Percentiles rank a stretch among this genome's conserved stretches.
phyloP scores from a whole-genome alignment of 164 flowering plant species.

The Hamamelis virginiana region DNA sequence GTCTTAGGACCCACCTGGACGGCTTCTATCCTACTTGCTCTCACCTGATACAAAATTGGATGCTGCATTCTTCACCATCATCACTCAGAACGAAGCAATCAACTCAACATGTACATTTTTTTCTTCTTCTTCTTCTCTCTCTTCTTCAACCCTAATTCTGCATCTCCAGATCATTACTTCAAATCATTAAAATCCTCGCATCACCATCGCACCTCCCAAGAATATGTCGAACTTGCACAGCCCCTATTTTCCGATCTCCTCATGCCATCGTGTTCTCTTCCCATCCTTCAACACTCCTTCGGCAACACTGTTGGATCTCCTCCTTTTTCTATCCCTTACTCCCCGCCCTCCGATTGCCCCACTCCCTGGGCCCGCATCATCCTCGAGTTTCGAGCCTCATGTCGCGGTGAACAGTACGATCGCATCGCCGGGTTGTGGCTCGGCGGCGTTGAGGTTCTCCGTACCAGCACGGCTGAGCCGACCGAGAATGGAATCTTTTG shows the following conservation, averaged over 20 bases:
- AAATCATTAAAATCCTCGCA: conserved; percentile 12
- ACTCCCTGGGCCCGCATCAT: conserved; percentile 55
- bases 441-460: conserved; percentile 79
- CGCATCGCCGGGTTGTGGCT: conserved; percentile 85
- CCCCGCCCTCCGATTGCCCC: conserved; percentile 60
- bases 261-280: conserved; percentile 48
- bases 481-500: conserved; percentile 61
- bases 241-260: conserved; percentile 49
- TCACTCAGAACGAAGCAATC: no score
- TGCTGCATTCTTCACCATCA: no score
- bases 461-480: conserved; percentile 92
- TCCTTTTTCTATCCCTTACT: conserved; percentile 50
- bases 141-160: conserved; percentile 2
- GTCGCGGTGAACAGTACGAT: conserved; percentile 71
- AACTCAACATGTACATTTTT: neutral
- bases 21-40: no score
- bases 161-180: conserved; percentile 29
- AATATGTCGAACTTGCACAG: conserved; percentile 43
- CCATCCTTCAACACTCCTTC: conserved; percentile 55
- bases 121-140: neutral
- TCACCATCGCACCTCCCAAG: conserved; percentile 11
- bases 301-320: conserved; percentile 58
- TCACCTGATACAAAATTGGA: no score
- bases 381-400: conserved; percentile 44
- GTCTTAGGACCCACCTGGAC: no score